Base-by-base conservation (phyloP, 1,139 yeast genomes). In the Yamadazyma diddensiae region DNA sequence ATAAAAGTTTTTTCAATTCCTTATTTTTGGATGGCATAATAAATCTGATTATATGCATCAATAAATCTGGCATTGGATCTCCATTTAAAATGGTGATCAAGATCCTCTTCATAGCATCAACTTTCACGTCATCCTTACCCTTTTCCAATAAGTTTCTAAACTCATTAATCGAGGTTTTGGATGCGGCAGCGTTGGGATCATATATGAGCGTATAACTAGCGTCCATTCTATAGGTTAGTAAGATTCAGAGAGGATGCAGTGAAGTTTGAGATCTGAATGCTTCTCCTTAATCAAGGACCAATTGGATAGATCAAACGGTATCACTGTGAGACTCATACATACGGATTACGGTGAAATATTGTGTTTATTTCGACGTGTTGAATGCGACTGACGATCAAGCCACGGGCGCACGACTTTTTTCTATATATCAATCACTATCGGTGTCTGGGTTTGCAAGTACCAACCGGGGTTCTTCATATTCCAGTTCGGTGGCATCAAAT, bases 21-120 rank as follows among this genome's bases (percentile, higher is more conserved):
- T 92, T 94, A 63, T 82, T 81, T 52, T 74, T 83, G 14, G 96
- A 86, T 14, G 98, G 98, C 97, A 94, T 88, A 37, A 94, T 94
- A 53, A 87, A 94, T 53, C 98, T 78, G 51, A 94, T 92, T 47
- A 94, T 85, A 58, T 90, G 96, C 98, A 94, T 92, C 62, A 94
- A 75, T 49, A 94, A 70, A 45, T 85, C 95, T n/a, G 96, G 94
- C 80, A 92, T 72, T 37, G 94, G 80, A 52, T 92, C 95, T 20
- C 97, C 96, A 54, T 87, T 94, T 46, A 92, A 74, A 79, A 94
- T 88, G 35, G 90, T 74, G 43, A 85, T 78, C 47, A 92, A 72
- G 46, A 92, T 83, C 49, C 78, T 77, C 55, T 85, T 85, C 98
- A 92, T 92, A 39, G 96, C 82, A 36, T 79, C 86, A 44, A 90